A percentile compares a stretch with the other conserved stretches of the same genome.
phyloP scores from a whole-genome alignment of 2,329 filamentous ascomycete species.

The Botrytis sinoallii region DNA sequence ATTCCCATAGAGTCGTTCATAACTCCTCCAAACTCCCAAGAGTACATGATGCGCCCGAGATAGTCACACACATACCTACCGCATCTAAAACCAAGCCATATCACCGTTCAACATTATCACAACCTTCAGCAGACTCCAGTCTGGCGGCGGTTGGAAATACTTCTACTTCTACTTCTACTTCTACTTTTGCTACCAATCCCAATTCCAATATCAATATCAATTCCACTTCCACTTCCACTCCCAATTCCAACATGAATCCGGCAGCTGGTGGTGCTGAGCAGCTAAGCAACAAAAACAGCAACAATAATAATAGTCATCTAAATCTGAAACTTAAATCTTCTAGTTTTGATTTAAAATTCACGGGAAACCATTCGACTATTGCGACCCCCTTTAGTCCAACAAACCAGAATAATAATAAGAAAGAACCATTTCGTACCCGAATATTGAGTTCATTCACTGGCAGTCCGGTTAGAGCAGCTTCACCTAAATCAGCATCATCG shows the following conservation, averaged over 20 bases:
- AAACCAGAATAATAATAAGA: constrained; percentile 10
- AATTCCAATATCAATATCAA: too few species aligned
- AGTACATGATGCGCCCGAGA: constrained; percentile 20
- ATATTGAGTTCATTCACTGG: constrained; percentile 15
- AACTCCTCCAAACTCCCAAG: constrained; percentile 22
- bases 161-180: too few species aligned
- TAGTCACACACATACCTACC: constrained; percentile 13
- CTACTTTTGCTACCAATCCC: not conserved
- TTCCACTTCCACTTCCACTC: not conserved
- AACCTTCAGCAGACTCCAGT: constrained; percentile 13
- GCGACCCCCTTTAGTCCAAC: constrained; percentile 18
- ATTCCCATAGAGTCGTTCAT: constrained; percentile 21
- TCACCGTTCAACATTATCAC: constrained; percentile 6
- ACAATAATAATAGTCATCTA: constrained; percentile 2
- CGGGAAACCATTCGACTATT: constrained; percentile 17
- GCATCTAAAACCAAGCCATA: not conserved
- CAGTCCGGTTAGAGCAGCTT: constrained; percentile 10
- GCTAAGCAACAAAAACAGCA: not conserved
- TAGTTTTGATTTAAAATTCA: constrained; percentile 20
- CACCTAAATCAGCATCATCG: constrained; percentile 14
- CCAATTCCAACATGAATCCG: not conserved
- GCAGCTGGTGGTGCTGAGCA: not conserved
- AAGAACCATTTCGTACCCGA: constrained; percentile 15
- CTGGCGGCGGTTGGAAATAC: not conserved
- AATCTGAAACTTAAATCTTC: constrained; percentile 21